Evolutionary conservation across 805 yeast species (phyloP).

Genomic region (Monosporozyma aerobia): DNA sequence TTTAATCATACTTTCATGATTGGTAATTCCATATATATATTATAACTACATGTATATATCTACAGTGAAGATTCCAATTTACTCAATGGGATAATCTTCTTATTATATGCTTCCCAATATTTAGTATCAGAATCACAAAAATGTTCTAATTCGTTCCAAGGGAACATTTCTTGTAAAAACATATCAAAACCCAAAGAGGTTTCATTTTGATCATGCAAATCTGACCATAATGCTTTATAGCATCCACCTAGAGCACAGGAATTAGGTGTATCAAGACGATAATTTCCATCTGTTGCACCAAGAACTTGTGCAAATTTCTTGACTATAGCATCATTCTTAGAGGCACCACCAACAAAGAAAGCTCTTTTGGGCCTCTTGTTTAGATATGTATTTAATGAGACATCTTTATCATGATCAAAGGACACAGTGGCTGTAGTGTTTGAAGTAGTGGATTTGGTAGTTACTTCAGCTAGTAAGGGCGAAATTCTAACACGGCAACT

Average conservation of each 20-base stretch:
- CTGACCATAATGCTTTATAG: conserved; percentile 73
- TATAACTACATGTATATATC: background rate
- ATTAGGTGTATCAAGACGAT: conserved; percentile 65
- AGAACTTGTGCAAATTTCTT: conserved; percentile 59
- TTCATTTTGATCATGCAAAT: conserved; percentile 25
- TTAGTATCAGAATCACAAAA: conserved; percentile 17
- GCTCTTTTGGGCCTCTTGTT: conserved; percentile 52
- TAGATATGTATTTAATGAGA: conserved; percentile 18
- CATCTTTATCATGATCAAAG: conserved; percentile 28
- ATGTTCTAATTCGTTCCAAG: conserved; percentile 34
- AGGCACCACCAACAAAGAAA: conserved; percentile 83
- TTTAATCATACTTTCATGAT: background rate
- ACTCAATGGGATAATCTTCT: conserved; percentile 28
- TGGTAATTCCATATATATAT: background rate
- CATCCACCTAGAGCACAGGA: conserved; percentile 94
- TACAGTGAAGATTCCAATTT: conserved; percentile 14
- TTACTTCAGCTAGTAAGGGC: background rate
- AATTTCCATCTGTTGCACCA: conserved; percentile 53
- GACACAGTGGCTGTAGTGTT: conserved; percentile 14
- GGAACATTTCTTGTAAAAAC: conserved; percentile 39
- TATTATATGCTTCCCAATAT: conserved; percentile 25
- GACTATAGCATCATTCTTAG: conserved; percentile 61
- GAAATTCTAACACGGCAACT: conserved; percentile 75
- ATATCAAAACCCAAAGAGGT: conserved; percentile 31
- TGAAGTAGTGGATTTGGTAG: background rate